Percentiles rank a stretch among this genome's conserved stretches.
These are phyloP conservation scores for Suillus weaverae DNA, from an alignment of 768 basidiomycete genomes.

Conservation along the genomic window DNA sequence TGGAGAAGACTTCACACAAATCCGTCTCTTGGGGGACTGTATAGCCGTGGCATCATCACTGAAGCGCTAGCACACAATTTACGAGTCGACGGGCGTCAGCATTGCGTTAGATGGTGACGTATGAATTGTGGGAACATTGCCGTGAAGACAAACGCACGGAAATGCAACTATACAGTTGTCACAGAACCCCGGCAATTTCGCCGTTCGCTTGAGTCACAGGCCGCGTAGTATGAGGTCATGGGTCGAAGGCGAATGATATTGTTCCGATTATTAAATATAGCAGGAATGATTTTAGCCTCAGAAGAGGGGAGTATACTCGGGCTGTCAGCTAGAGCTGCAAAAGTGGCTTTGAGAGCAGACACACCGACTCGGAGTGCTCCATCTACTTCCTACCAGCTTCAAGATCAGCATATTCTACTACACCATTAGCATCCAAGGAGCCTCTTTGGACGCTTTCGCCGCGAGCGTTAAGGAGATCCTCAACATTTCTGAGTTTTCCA, in stretches of 20 bases:
- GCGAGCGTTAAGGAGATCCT: conserved; percentile 74
- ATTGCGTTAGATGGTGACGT: background rate
- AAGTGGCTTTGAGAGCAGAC: background rate
- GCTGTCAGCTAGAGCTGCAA: background rate
- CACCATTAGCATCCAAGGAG: conserved; percentile 45
- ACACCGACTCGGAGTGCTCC: background rate
- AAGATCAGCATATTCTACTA: conserved; percentile 51
- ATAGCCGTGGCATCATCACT: background rate
- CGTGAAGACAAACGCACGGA: background rate
- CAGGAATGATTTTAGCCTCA: background rate
- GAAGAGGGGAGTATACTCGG: background rate
- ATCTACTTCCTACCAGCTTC: background rate
- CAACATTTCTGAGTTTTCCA: conserved; percentile 75
- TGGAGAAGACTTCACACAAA: background rate
- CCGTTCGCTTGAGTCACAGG: background rate
- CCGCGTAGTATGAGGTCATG: background rate
- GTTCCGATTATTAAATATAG: background rate
- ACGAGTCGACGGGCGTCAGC: background rate
- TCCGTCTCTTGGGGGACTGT: background rate
- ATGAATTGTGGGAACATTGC: background rate
- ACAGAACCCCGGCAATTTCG: background rate
- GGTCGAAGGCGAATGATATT: background rate
- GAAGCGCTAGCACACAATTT: background rate
- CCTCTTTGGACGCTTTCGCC: conserved; percentile 74
- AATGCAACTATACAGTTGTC: background rate